Evolutionary conservation across 2,329 filamentous ascomycete genomes (phyloP).

Genomic region (Neonectria sp.): DNA sequence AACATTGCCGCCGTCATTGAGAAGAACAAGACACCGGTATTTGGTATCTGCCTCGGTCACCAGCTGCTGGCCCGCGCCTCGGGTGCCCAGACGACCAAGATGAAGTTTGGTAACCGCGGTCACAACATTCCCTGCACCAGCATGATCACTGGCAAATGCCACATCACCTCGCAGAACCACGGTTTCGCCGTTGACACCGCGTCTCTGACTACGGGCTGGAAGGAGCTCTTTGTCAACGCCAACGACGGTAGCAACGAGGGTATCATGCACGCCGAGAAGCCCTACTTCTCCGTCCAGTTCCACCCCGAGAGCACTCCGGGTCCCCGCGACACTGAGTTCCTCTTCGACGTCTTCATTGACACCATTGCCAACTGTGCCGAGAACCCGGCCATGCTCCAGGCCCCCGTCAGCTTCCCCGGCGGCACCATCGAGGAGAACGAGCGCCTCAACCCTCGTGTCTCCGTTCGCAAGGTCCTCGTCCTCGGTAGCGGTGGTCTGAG

Average conservation of each 20-base stretch:
- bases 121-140: constrained; percentile 99
- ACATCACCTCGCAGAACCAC: constrained; percentile 99
- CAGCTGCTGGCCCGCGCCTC: constrained; percentile 93
- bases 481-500: constrained; percentile 95
- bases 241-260: constrained; percentile 99
- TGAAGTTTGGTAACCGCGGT: constrained; percentile 99
- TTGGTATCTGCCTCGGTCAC: constrained; percentile 97
- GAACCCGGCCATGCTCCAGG: constrained; percentile 76
- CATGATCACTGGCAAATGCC: constrained; percentile 94
- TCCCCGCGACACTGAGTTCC: constrained; percentile 93
- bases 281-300: constrained; percentile 99
- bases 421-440: constrained; percentile 86
- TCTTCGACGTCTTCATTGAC: constrained; percentile 97
- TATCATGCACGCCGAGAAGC: constrained; percentile 87
- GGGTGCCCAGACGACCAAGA: constrained; percentile 92
- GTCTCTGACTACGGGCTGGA: constrained; percentile 84
- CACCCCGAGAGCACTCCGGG: constrained; percentile 98
- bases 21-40: constrained; percentile 87
- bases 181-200: constrained; percentile 92
- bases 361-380: constrained; percentile 82
- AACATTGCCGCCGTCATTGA: constrained; percentile 84
- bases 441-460: constrained; percentile 81
- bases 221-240: constrained; percentile 96
- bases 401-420: constrained; percentile 89
- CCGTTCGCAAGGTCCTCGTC: constrained; percentile 94